Conservation (phyloP, 495 filamentous ascomycete species). For the Penicillium cosmopolitanum region DNA sequence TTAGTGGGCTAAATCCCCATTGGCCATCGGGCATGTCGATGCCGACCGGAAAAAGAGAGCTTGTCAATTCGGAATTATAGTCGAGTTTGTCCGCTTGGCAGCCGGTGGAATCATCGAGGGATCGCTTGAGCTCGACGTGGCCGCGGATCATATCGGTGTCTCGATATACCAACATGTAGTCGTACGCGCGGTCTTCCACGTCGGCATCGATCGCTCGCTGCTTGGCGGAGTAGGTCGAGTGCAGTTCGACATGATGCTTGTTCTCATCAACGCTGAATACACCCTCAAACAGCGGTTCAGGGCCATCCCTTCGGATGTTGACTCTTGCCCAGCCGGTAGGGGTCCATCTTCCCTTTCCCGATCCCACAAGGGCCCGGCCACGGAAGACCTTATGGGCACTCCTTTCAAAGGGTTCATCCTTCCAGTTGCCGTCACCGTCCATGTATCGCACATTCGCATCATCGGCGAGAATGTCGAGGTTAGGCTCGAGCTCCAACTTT, state of each 20-base stretch:
- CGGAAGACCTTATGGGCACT: conserved; percentile 80
- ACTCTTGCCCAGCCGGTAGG: conserved; percentile 87
- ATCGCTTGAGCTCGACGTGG: conserved; percentile 59
- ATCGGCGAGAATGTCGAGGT: conserved; percentile 83
- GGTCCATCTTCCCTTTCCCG: conserved; percentile 68
- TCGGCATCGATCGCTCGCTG: conserved; percentile 74
- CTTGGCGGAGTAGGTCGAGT: conserved; percentile 73
- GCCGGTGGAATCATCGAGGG: conserved; percentile 35
- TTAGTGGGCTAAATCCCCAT: conserved; percentile 59
- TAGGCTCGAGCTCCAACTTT: conserved; percentile 84
- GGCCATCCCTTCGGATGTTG: conserved; percentile 73
- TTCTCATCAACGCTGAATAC: conserved; percentile 80
- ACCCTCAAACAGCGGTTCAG: conserved; percentile 83
- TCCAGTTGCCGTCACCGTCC: conserved; percentile 66
- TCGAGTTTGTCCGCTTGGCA: conserved; percentile 69
- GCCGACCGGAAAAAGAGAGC: conserved; percentile 61
- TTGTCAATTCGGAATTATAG: conserved; percentile 70
- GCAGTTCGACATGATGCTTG: conserved; percentile 86
- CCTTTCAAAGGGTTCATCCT: conserved; percentile 67
- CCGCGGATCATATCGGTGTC: conserved; percentile 76
- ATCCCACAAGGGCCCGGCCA: conserved; percentile 73
- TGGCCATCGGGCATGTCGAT: conserved; percentile 41
- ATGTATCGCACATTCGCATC: conserved; percentile 76
- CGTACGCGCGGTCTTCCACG: conserved; percentile 59
- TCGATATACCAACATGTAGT: conserved; percentile 89